Conservation (phyloP, 2,329 filamentous ascomycete genomes). For the Thelonectria discophora region DNA sequence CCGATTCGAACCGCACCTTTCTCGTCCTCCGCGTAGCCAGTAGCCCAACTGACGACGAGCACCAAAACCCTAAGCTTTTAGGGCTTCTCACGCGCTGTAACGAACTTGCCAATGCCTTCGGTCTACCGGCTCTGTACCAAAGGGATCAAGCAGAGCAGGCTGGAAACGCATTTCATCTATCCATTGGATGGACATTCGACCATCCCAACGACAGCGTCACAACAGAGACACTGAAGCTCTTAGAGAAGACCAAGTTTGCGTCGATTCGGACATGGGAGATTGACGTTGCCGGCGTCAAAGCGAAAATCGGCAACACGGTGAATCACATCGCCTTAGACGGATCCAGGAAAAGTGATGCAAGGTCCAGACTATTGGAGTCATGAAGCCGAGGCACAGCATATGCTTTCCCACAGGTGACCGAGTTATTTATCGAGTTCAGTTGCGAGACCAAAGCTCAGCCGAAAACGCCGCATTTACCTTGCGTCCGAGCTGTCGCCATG, state of each 20-base stretch:
- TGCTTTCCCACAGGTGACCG: too few species aligned
- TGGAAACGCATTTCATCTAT: constrained; percentile 78
- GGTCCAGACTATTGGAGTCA: constrained; percentile 27
- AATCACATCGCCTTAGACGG: constrained; percentile 55
- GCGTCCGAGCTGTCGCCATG: not conserved
- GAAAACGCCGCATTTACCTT: not conserved
- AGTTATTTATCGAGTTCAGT: not conserved
- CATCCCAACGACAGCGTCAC: constrained; percentile 55
- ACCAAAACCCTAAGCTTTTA: constrained; percentile 64
- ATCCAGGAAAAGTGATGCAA: constrained; percentile 7
- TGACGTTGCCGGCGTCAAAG: constrained; percentile 70
- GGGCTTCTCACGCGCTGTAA: constrained; percentile 75
- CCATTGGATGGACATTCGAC: constrained; percentile 83
- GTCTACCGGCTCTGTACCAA: constrained; percentile 77
- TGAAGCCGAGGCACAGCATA: not conserved
- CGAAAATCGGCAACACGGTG: constrained; percentile 78
- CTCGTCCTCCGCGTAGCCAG: constrained; percentile 74
- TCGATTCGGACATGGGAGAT: constrained; percentile 57
- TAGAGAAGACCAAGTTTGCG: constrained; percentile 37
- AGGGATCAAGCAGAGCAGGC: constrained; percentile 36
- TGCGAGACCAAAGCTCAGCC: not conserved
- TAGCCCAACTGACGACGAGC: constrained; percentile 35
- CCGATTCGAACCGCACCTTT: constrained; percentile 78
- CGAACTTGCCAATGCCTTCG: constrained; percentile 72
- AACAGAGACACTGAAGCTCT: constrained; percentile 38